phyloP scores from a whole-genome alignment of 768 basidiomycete genomes.

The Lactarius deliciosus region DNA sequence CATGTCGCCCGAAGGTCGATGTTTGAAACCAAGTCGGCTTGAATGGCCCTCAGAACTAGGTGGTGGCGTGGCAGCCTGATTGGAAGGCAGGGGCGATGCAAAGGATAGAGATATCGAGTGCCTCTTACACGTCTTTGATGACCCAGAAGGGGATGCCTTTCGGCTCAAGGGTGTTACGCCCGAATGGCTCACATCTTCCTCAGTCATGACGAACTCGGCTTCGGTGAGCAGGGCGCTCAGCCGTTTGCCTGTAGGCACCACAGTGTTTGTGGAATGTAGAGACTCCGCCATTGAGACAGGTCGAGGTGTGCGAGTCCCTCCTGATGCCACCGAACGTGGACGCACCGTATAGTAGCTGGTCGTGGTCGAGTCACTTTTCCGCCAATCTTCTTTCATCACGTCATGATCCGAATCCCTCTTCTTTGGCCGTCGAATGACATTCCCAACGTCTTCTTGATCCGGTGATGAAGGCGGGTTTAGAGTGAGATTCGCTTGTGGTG shows the following conservation, averaged over 20 bases:
- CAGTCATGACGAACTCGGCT: constrained; percentile 62
- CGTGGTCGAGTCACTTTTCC: constrained; percentile 82
- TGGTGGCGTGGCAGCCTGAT: constrained; percentile 5
- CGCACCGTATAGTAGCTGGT: constrained; percentile 68
- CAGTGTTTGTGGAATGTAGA: constrained; percentile 67
- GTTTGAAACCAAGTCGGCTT: constrained; percentile 10
- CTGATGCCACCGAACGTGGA: constrained; percentile 43
- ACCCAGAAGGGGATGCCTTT: constrained; percentile 44
- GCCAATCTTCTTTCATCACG: constrained; percentile 63
- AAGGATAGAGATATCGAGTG: constrained; percentile 67
- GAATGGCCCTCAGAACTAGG: constrained; percentile 12
- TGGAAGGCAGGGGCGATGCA: constrained; percentile 35
- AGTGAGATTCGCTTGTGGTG: background rate
- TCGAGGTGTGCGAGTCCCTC: constrained; percentile 52
- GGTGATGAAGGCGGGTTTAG: constrained; percentile 9
- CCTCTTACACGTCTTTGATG: constrained; percentile 51
- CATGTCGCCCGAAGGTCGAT: constrained; percentile 33
- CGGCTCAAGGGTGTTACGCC: constrained; percentile 28
- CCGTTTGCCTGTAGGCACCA: constrained; percentile 65
- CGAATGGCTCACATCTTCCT: constrained; percentile 46
- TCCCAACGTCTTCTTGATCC: constrained; percentile 36
- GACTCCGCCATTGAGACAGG: constrained; percentile 81
- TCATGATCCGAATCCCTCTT: constrained; percentile 35
- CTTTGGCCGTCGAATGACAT: constrained; percentile 29
- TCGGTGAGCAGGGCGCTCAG: constrained; percentile 68